A percentile compares a stretch with the other conserved stretches of the same genome.
These are phyloP conservation scores for Usnea hakonensis DNA, from an alignment of 495 filamentous ascomycete genomes.

Conservation along the genomic window DNA sequence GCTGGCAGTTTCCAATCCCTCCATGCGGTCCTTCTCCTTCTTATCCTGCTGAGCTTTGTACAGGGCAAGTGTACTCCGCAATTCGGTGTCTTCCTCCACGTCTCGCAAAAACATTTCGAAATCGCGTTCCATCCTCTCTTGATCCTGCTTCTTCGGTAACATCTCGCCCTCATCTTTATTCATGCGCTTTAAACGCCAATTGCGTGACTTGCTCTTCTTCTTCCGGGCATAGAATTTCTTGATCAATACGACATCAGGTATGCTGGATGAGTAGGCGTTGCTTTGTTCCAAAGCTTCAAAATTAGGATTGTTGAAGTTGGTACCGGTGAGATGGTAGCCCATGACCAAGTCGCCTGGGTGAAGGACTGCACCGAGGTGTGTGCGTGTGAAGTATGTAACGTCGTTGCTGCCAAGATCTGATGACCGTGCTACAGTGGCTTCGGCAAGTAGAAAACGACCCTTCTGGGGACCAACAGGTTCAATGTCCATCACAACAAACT, in stretches of 20 bases:
- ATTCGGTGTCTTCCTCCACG: constrained; percentile 89
- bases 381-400: constrained; percentile 75
- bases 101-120: constrained; percentile 96
- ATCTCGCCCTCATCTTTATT: constrained; percentile 77
- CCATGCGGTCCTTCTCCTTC: constrained; percentile 33
- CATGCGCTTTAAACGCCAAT: constrained; percentile 94
- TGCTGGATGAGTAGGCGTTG: constrained; percentile 58
- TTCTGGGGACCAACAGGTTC: constrained; percentile 66
- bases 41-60: constrained; percentile 61
- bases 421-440: constrained; percentile 78
- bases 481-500: constrained; percentile 94
- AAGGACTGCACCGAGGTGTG: constrained; percentile 80
- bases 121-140: constrained; percentile 76
- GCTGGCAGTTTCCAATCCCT: constrained; percentile 48
- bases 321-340: constrained; percentile 79
- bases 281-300: constrained; percentile 72
- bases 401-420: constrained; percentile 86
- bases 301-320: constrained; percentile 82
- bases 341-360: constrained; percentile 86
- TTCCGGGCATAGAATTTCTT: constrained; percentile 91
- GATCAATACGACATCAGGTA: constrained; percentile 89
- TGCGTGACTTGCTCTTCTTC: constrained; percentile 73
- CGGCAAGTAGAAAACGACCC: constrained; percentile 75
- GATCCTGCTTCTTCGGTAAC: constrained; percentile 68
- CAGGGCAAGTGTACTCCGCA: constrained; percentile 71